These are phyloP conservation scores for Oryza australiensis DNA, from an alignment of 176 grass and related monocot genomes.

Conservation along the genomic window DNA sequence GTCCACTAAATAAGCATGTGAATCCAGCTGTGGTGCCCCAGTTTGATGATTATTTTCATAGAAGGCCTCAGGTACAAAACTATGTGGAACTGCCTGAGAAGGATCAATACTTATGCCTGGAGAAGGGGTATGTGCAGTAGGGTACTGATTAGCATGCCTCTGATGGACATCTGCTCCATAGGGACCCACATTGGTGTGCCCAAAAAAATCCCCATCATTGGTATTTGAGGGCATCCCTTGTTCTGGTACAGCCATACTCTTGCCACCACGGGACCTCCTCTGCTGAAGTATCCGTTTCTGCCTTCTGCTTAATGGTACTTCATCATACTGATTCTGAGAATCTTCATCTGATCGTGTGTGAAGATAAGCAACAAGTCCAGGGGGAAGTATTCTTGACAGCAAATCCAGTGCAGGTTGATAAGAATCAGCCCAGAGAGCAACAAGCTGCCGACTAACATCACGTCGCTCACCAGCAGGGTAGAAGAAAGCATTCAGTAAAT, in stretches of 20 bases:
- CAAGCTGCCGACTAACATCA: slow-evolving; percentile 96
- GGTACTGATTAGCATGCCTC: slow-evolving; percentile 49
- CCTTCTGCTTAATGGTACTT: slow-evolving; percentile 86
- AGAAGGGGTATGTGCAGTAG: slow-evolving; percentile 39
- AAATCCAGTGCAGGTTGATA: slow-evolving; percentile 96
- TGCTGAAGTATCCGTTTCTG: slow-evolving; percentile 83
- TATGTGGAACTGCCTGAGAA: slow-evolving; percentile 52
- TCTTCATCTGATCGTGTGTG: slow-evolving; percentile 89
- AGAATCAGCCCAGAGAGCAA: slow-evolving; percentile 99
- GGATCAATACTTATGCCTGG: slow-evolving; percentile 45
- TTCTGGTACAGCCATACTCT: slow-evolving; percentile 58
- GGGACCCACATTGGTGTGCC: slow-evolving; percentile 29
- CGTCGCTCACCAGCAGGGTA: slow-evolving; percentile 76
- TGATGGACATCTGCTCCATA: slow-evolving; percentile 51
- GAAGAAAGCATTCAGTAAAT: slow-evolving; percentile 96
- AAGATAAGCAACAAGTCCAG: slow-evolving; percentile 99
- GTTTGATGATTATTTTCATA: slow-evolving; percentile 54
- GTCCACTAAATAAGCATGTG: slow-evolving; percentile 56
- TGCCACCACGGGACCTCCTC: slow-evolving; percentile 57
- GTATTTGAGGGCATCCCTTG: slow-evolving; percentile 46
- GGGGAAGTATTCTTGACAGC: slow-evolving; percentile 90
- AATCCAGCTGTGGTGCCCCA: slow-evolving; percentile 40
- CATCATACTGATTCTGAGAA: slow-evolving; percentile 85
- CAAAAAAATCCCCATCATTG: slow-evolving; percentile 57
- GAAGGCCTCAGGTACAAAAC: slow-evolving; percentile 31